Evolutionary conservation across 768 basidiomycete genomes (phyloP).

Genomic region (Gymnopilus dilepis): DNA sequence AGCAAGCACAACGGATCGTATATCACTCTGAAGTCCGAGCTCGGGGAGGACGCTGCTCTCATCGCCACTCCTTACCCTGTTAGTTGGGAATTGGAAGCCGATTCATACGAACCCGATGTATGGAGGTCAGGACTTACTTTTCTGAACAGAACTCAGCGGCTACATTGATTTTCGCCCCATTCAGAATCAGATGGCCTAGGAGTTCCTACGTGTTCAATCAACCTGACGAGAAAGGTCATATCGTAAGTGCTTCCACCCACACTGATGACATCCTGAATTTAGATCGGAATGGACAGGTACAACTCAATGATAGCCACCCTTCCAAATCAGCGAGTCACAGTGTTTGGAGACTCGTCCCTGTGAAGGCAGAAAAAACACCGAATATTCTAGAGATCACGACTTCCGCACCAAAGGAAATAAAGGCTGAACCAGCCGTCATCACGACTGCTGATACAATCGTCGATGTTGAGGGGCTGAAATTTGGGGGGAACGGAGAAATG

Average conservation of each 20-base stretch:
- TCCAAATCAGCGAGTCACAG: slow-evolving; percentile 20
- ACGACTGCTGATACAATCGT: slow-evolving; percentile 28
- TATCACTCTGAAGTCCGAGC: slow-evolving; percentile 32
- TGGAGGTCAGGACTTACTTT: slow-evolving; percentile 25
- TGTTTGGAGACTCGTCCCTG: slow-evolving; percentile 29
- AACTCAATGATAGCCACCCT: slow-evolving; percentile 23
- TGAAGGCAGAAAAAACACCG: background rate
- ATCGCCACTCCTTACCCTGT: slow-evolving; percentile 34
- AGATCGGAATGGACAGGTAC: slow-evolving; percentile 16
- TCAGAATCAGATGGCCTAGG: slow-evolving; percentile 33
- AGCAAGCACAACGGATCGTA: slow-evolving; percentile 31
- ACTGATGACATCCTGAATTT: background rate
- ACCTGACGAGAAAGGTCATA: slow-evolving; percentile 15
- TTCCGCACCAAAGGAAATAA: background rate
- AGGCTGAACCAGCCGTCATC: slow-evolving; percentile 10
- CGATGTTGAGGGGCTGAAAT: slow-evolving; percentile 28
- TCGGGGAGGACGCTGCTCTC: slow-evolving; percentile 23
- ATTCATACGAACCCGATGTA: slow-evolving; percentile 24
- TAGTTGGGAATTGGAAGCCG: slow-evolving; percentile 35
- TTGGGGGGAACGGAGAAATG: slow-evolving; percentile 31
- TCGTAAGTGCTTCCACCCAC: slow-evolving; percentile 7
- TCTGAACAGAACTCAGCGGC: no score
- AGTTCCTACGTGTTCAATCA: slow-evolving; percentile 27
- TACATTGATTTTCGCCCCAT: background rate
- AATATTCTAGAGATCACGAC: slow-evolving; percentile 8